Conservation (phyloP, 495 filamentous ascomycete genomes). For the Penicillium pulvis region DNA sequence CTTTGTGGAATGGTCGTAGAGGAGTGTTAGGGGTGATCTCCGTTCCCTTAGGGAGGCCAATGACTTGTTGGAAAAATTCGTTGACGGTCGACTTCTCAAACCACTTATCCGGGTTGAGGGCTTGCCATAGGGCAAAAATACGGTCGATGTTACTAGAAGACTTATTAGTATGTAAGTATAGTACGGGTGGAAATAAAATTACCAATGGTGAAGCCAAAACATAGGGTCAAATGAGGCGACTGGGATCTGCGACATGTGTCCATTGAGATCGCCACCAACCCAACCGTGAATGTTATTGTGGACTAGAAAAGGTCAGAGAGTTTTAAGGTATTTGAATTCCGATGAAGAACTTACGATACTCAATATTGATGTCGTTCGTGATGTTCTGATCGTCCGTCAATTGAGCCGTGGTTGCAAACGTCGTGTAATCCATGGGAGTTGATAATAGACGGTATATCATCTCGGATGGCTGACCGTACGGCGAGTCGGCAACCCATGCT, state of each 20-base stretch:
- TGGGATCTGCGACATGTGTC: slow-evolving; percentile 44
- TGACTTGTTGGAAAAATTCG: slow-evolving; percentile 17
- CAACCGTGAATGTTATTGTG: slow-evolving; percentile 41
- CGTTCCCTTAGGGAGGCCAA: slow-evolving; percentile 22
- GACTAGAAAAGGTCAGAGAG: slow-evolving; percentile 22
- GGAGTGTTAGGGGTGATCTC: slow-evolving; percentile 12
- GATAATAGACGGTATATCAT: slow-evolving; percentile 15
- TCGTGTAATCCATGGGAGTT: slow-evolving; percentile 24
- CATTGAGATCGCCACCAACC: slow-evolving; percentile 34
- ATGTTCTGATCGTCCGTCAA: slow-evolving; percentile 2
- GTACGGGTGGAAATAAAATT: background rate
- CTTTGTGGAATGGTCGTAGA: slow-evolving; percentile 39
- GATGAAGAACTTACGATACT: slow-evolving; percentile 22
- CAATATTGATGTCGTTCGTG: slow-evolving; percentile 34
- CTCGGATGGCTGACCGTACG: slow-evolving; percentile 12
- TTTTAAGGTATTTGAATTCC: background rate
- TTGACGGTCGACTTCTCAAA: slow-evolving; percentile 21
- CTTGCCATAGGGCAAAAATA: slow-evolving; percentile 42
- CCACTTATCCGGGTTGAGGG: slow-evolving; percentile 32
- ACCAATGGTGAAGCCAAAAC: slow-evolving; percentile 37
- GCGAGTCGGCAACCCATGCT: background rate
- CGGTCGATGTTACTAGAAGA: slow-evolving; percentile 43
- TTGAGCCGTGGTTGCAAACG: slow-evolving; percentile 35
- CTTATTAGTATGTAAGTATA: background rate
- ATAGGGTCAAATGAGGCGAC: slow-evolving; percentile 47